Base-by-base conservation (phyloP, 768 basidiomycete genomes). In the Myochromella boudieri region DNA sequence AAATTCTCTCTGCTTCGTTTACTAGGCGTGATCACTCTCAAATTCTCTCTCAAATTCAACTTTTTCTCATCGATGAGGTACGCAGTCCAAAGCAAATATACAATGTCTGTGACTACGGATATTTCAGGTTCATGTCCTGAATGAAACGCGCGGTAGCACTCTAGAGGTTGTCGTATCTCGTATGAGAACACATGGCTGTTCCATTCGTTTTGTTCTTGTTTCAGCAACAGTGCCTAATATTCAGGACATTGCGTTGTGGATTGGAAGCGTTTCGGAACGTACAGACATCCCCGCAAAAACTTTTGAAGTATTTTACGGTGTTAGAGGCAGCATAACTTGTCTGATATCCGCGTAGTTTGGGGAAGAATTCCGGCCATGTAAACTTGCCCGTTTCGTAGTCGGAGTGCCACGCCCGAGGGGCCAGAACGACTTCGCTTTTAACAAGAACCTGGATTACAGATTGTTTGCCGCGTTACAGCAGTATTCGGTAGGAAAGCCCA, bases 201-300 rank as follows among this genome's bases (percentile, higher is more conserved):
- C 66, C 2, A 82, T 91, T 20, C 84, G 97, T 6, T 95, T 98
- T 62, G 67, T 97, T 24, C 78, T 97, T 14, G 81, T 97, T 29
- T 95, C 93, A 0, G 95, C 95, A 4, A 97, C 95, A 0, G 87
- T 92, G 10, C 95, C 95, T 0, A 98, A 99, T 56, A 87, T 94
- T 41, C 72, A 81, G 21, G 95, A 99, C 53, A 82, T 99, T 24
- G 92, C 93, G 1, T 65, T 69, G 44, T 99, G 95, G 95, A 84
- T 98, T 37, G 84, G 86, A 33, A 74, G 68, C n/a, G n/a, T 40
- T 51, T 60, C 46, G 59, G 59, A 24, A 49, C n/a, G 59, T 21
- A 53, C 41, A 3, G 58, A 68, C 27, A 66, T 62, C 1, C 69
- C 78, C 21, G 92, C 91, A 1, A 70, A 67, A 41, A 76, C 87